A percentile compares a stretch with the other conserved stretches of the same genome.
These are phyloP conservation scores for Metarhizium brunneum DNA, from an alignment of 2,329 filamentous ascomycete genomes.

Conservation along the genomic window DNA sequence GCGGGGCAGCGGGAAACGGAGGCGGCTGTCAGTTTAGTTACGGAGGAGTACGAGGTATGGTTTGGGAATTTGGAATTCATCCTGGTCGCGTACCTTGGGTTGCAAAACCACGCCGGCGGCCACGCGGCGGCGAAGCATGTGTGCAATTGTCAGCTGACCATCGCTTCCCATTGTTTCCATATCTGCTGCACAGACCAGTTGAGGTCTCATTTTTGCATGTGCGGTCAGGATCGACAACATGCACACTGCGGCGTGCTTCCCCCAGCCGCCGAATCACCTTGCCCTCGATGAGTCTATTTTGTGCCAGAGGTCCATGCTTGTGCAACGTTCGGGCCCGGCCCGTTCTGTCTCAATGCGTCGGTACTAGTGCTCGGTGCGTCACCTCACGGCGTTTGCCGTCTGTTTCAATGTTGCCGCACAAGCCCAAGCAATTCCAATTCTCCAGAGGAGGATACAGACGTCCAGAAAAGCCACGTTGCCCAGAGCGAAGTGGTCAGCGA, in stretches of 20 bases:
- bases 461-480: constrained; percentile 22
- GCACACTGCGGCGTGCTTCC: no score
- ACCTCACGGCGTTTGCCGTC: neutral
- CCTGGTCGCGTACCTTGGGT: neutral
- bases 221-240: no score
- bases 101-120: neutral
- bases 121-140: no score
- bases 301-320: neutral
- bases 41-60: neutral
- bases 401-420: neutral
- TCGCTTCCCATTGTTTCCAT: no score
- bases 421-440: constrained; percentile 5
- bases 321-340: constrained; percentile 4
- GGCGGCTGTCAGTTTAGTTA: neutral
- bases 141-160: neutral
- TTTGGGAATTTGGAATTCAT: neutral
- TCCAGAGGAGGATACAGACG: constrained; percentile 17
- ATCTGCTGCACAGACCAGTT: no score
- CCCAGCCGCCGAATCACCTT: no score
- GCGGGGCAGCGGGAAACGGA: neutral
- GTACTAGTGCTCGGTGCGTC: neutral
- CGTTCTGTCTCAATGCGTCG: constrained; percentile 23
- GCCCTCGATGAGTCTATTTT: no score
- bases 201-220: no score
- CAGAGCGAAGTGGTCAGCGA: constrained; percentile 32